Percentiles rank a stretch among this genome's conserved stretches.
Evolutionary conservation across 257 asterid species (phyloP).

Genomic region (Henckelia pumila): DNA sequence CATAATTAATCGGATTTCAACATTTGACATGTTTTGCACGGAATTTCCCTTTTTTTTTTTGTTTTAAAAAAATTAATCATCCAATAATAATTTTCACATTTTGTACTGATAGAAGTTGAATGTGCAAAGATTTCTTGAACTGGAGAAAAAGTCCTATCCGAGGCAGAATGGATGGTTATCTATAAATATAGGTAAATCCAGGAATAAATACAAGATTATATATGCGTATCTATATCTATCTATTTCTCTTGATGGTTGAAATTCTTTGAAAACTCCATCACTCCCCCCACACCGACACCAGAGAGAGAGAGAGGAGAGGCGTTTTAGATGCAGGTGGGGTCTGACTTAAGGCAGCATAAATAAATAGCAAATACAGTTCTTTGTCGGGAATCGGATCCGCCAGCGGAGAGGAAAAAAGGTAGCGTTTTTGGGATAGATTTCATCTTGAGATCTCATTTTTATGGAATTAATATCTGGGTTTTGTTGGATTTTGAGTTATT

Average conservation of each 20-base stretch:
- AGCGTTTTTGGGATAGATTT: conserved; percentile 13
- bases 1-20: no score
- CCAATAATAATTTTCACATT: background rate
- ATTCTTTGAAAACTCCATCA: background rate
- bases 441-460: background rate
- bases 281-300: background rate
- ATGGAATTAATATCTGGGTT: conserved; percentile 10
- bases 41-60: no score
- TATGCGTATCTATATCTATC: no score
- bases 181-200: background rate
- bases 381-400: conserved; percentile 28
- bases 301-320: background rate
- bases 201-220: background rate
- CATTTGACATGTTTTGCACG: background rate
- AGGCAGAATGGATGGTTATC: background rate
- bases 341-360: background rate
- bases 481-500: conserved; percentile 3
- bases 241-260: background rate
- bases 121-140: background rate
- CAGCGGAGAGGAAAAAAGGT: conserved; percentile 9
- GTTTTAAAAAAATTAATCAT: no score
- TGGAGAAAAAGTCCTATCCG: background rate
- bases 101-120: background rate
- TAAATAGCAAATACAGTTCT: conserved; percentile 7
- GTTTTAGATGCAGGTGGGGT: background rate